These are phyloP conservation scores for Aquanectria penicillioides DNA, from an alignment of 2,329 filamentous ascomycete species.

Conservation along the genomic window DNA sequence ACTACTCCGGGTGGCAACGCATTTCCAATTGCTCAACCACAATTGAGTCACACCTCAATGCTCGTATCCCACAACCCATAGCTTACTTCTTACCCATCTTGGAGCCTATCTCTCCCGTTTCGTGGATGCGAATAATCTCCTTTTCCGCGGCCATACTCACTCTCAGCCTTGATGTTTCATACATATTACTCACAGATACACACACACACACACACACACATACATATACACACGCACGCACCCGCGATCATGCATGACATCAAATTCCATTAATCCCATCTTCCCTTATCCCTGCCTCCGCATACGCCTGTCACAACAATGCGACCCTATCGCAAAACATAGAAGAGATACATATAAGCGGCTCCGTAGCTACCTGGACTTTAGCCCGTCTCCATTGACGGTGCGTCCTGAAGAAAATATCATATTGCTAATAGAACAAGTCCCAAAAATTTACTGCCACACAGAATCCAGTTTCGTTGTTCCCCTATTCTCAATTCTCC, in stretches of 20 bases:
- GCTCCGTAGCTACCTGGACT: neutral
- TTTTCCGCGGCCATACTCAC: too few relatives aligned
- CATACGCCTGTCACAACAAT: conserved; percentile 14
- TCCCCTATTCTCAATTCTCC: conserved; percentile 1
- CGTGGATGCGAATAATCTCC: too few relatives aligned
- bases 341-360: conserved; percentile 5
- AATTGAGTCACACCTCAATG: neutral
- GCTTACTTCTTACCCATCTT: too few relatives aligned
- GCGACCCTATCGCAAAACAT: conserved; percentile 11
- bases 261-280: conserved; percentile 17
- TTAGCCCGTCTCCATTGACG: neutral
- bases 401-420: neutral
- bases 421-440: neutral
- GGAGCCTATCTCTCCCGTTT: too few relatives aligned
- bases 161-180: too few relatives aligned
- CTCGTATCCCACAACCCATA: neutral
- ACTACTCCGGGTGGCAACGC: neutral
- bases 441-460: neutral
- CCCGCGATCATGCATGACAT: conserved; percentile 10
- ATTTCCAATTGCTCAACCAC: neutral
- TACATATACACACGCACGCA: too few relatives aligned
- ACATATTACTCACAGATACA: too few relatives aligned
- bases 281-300: conserved; percentile 18
- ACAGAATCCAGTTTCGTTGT: neutral
- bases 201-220: too few relatives aligned